Conservation (phyloP, 495 filamentous ascomycete species). For the Xylaria grammica region DNA sequence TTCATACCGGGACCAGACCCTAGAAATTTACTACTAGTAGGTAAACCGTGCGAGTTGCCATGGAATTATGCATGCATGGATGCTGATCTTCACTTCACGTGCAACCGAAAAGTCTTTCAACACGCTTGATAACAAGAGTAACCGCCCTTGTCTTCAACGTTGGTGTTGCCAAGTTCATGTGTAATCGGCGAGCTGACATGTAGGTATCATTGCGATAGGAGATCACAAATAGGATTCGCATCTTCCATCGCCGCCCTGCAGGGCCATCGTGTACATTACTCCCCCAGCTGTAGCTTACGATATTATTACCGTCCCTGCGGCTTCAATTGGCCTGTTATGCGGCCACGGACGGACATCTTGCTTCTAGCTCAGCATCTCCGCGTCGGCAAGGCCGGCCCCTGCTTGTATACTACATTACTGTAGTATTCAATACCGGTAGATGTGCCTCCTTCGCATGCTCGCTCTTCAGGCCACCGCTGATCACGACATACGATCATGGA, state of each 20-base stretch:
- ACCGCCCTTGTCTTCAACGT: neutral
- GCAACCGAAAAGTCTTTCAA: neutral
- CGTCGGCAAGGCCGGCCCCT: slow-evolving; percentile 17
- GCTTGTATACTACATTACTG: neutral
- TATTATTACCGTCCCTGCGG: too few relatives aligned
- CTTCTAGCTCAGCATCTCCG: neutral
- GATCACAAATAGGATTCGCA: neutral
- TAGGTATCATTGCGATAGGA: neutral
- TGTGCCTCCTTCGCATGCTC: slow-evolving; percentile 4
- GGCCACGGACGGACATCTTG: slow-evolving; percentile 2
- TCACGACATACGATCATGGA: slow-evolving; percentile 15
- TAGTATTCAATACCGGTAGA: neutral
- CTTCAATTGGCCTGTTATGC: neutral
- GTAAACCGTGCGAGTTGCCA: slow-evolving; percentile 2
- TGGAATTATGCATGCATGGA: slow-evolving; percentile 17
- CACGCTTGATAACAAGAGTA: neutral
- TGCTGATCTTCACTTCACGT: slow-evolving; percentile 19
- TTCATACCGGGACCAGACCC: neutral
- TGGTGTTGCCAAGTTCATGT: neutral
- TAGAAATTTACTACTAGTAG: too few relatives aligned
- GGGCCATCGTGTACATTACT: too few relatives aligned
- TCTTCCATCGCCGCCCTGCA: neutral
- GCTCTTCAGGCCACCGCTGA: neutral
- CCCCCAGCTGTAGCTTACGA: too few relatives aligned
- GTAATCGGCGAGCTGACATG: neutral